These are phyloP conservation scores for Skeletonema tropicum DNA, from an alignment of 108 stramenopile genomes.

Conservation along the genomic window DNA sequence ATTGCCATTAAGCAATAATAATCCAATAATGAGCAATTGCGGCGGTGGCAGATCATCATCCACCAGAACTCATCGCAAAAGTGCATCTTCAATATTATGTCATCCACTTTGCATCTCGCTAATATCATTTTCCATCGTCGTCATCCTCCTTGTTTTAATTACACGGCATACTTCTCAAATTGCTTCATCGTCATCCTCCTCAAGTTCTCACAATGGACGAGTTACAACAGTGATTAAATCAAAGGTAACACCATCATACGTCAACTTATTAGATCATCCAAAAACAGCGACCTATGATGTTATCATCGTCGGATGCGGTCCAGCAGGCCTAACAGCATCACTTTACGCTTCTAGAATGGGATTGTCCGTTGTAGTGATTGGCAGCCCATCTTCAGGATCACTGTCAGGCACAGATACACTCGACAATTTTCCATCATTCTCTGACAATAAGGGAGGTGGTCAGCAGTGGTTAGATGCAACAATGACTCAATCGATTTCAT, in stretches of 20 bases:
- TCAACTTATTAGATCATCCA: background rate
- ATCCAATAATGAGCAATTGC: background rate
- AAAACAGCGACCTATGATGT: slow-evolving; percentile 39
- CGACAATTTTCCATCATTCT: slow-evolving; percentile 65
- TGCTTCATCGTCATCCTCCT: background rate
- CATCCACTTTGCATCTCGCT: background rate
- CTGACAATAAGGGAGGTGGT: slow-evolving; percentile 36
- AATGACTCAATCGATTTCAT: slow-evolving; percentile 41
- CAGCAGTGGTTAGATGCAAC: slow-evolving; percentile 51
- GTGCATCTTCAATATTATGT: background rate
- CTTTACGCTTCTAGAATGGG: slow-evolving; percentile 65
- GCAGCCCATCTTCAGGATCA: slow-evolving; percentile 44
- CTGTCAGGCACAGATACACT: slow-evolving; percentile 52
- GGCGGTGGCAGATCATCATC: too few relatives aligned
- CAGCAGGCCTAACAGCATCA: slow-evolving; percentile 64
- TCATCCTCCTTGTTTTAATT: background rate
- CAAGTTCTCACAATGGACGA: background rate
- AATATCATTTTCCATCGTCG: background rate
- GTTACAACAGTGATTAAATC: background rate
- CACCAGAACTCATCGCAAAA: too few relatives aligned
- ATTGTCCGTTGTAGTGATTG: slow-evolving; percentile 60
- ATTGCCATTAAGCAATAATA: background rate
- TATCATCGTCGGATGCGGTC: slow-evolving; percentile 62
- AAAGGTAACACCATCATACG: background rate
- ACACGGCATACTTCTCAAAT: background rate